Evolutionary conservation across 1,284 basidiomycete genomes (phyloP), one percentile per base, ranked within the genome.

Genomic region (Microbotryum scabiosae): DNA sequence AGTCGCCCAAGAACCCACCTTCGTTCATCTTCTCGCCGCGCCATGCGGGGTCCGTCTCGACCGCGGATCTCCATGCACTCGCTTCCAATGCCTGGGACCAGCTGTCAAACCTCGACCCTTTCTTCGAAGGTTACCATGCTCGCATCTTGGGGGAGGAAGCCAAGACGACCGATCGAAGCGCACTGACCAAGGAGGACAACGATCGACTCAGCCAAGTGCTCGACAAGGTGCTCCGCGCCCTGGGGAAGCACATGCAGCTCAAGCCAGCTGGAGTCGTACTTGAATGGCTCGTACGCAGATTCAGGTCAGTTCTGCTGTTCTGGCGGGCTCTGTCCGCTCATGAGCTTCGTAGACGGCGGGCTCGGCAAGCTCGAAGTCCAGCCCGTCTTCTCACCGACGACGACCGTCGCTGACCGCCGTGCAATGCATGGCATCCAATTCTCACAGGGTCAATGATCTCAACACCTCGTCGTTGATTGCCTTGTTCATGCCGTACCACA

Each of bases 241-340:
- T 98, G 3, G 88, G 89, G 1, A 85, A 84, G 20, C 88, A 87
- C 78, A 76, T 98, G 44, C 80, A 91, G 74, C 86, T 92, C 58
- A 80, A 84, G 58, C 87, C 90, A 1, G 83, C 89, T 0, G 86
- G 85, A 46, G 92, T 88, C 75, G 83, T 89, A n/a, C 73, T 99
- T 41, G 94, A 99, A 74, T 99, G 94, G 94, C 82, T 98, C 26
- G 89, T 98, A 4, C 79, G 90, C 67, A 80, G 92, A 60, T 97
- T 97, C 76, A 84, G 90, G 90, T 89, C 69, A 61, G 84, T 70
- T 18, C 45, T 59, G 6, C 36, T 7, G 4, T 46, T 57, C 49
- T 32, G 44, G 36, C 8, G 44, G 9, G 49, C 36, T 16, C 43
- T 32, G 20, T 30, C 30, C 23, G 32, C 28, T 30, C n/a, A 41